Conservation (phyloP, 148 eudicot genomes). For the Vaccinium vitisidaea region DNA sequence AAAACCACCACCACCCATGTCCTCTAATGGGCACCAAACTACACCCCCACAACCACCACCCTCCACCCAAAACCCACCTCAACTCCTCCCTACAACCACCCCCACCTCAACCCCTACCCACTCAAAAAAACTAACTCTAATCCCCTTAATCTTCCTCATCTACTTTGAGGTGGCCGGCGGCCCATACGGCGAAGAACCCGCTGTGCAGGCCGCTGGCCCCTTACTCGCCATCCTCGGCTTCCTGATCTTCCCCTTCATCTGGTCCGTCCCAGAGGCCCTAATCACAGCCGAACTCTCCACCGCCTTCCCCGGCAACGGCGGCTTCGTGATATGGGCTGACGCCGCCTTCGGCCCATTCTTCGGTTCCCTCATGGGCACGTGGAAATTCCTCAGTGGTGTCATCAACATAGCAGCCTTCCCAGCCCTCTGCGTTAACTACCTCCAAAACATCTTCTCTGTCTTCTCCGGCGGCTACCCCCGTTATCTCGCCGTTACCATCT, state of each 20-base stretch:
- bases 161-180: constrained; percentile 69
- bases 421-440: constrained; percentile 45
- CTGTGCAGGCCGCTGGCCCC: constrained; percentile 54
- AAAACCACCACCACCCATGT: not conserved
- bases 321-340: constrained; percentile 63
- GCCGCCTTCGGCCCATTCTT: constrained; percentile 54
- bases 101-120: not conserved
- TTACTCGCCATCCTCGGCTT: constrained; percentile 48
- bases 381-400: constrained; percentile 57
- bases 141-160: constrained; percentile 54
- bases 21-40: not conserved
- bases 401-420: constrained; percentile 60
- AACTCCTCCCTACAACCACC: constrained; percentile 20
- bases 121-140: constrained; percentile 40
- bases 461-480: constrained; percentile 43
- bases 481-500: constrained; percentile 30
- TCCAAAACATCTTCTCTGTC: constrained; percentile 40
- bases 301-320: constrained; percentile 62
- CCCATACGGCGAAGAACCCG: constrained; percentile 57
- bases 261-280: constrained; percentile 60
- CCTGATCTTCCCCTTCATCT: constrained; percentile 51
- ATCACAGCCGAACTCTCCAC: constrained; percentile 63
- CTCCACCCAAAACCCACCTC: not conserved
- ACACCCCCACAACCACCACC: not conserved
- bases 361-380: constrained; percentile 55